Evolutionary conservation across 805 yeast species (phyloP).

Genomic region (Lachancea thermotolerans): DNA sequence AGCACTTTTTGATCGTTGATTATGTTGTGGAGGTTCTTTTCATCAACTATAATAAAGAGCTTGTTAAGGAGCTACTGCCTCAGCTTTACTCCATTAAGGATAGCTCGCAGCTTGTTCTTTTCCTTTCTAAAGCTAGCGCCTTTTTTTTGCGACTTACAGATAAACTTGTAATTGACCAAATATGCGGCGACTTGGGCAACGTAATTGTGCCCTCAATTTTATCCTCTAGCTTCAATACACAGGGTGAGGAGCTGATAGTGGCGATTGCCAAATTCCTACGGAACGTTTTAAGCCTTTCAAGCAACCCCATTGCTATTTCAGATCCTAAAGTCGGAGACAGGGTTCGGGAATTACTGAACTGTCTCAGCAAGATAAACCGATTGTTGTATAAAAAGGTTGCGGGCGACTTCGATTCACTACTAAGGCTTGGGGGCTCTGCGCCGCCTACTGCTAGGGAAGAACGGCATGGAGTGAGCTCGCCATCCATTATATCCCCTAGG

Average conservation of each 20-base stretch:
- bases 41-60: slow-evolving; percentile 25
- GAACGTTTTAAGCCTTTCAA: slow-evolving; percentile 12
- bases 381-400: slow-evolving; percentile 20
- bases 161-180: slow-evolving; percentile 25
- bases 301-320: slow-evolving; percentile 10
- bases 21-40: slow-evolving; percentile 27
- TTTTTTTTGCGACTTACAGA: slow-evolving; percentile 24
- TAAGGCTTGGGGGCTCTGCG: slow-evolving; percentile 16
- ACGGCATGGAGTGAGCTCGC: slow-evolving; percentile 13
- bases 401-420: slow-evolving; percentile 18
- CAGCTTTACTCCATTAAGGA: slow-evolving; percentile 16
- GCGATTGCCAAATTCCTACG: slow-evolving; percentile 26
- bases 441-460: slow-evolving; percentile 9
- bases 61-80: slow-evolving; percentile 22
- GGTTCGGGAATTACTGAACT: slow-evolving; percentile 12
- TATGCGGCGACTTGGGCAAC: slow-evolving; percentile 20
- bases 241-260: slow-evolving; percentile 18
- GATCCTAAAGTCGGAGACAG: slow-evolving; percentile 15
- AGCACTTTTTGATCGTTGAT: slow-evolving; percentile 14
- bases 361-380: slow-evolving; percentile 21
- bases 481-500: slow-evolving; percentile 28
- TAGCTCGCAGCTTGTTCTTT: slow-evolving; percentile 18
- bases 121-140: slow-evolving; percentile 24
- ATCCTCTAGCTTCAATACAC: slow-evolving; percentile 8
- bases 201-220: slow-evolving; percentile 23